Percentiles rank a stretch among this genome's conserved stretches.
These are phyloP conservation scores for Diaporthe citrichinensis DNA, from an alignment of 2,329 filamentous ascomycete species.

Conservation along the genomic window DNA sequence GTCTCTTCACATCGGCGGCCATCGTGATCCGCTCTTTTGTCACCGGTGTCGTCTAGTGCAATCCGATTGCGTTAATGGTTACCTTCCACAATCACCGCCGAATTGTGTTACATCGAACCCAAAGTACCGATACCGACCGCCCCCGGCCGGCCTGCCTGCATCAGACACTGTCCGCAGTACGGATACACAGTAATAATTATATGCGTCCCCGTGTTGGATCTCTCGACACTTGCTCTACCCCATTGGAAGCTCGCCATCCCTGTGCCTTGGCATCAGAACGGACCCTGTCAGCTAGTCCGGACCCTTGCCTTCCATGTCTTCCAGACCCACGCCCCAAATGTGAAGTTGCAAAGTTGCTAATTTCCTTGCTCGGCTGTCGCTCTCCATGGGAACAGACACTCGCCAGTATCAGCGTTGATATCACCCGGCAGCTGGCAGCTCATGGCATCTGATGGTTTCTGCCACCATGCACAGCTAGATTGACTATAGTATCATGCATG, in stretches of 20 bases:
- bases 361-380: conserved; percentile 37
- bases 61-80: conserved; percentile 36
- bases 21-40: conserved; percentile 37
- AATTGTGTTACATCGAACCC: conserved; percentile 30
- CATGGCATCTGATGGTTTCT: conserved; percentile 23
- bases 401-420: conserved; percentile 24
- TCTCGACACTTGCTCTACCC: conserved; percentile 20
- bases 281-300: conserved; percentile 29
- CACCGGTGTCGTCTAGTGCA: conserved; percentile 36
- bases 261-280: conserved; percentile 35
- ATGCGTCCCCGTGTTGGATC: conserved; percentile 23
- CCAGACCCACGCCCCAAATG: conserved; percentile 33
- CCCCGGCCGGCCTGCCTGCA: conserved; percentile 6
- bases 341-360: conserved; percentile 37
- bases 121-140: conserved; percentile 31
- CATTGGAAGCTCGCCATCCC: conserved; percentile 37
- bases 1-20: conserved; percentile 30
- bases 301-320: conserved; percentile 37
- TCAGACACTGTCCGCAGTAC: conserved; percentile 6
- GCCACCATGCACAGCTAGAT: conserved; percentile 26
- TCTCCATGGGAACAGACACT: conserved; percentile 22
- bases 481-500: conserved; percentile 31
- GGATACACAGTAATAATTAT: conserved; percentile 30
- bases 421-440: conserved; percentile 20
- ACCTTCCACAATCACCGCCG: conserved; percentile 39